Evolutionary conservation across 495 filamentous ascomycete species (phyloP), one percentile per base, ranked within the genome.

Genomic region (Penicillium pulvis): DNA sequence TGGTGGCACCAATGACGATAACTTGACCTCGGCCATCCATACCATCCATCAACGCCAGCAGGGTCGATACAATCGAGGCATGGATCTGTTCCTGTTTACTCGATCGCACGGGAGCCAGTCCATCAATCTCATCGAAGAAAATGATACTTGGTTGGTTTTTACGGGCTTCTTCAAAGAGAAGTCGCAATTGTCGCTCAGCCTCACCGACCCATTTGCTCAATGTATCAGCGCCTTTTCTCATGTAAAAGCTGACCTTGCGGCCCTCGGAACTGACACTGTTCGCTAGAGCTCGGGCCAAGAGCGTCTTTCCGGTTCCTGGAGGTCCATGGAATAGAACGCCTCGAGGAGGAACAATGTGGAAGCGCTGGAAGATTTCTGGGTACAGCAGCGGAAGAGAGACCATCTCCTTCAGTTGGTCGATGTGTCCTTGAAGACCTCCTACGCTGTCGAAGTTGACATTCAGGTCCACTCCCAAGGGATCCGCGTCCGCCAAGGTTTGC

Each of bases 51-150:
- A 98, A 76, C 12, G 94, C 95, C 55, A 98, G 76, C 31, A 98
- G 72, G 2, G 94, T 98, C 2, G 95, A 95, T 46, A 98, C 94
- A 55, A 98, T 98, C 16, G 93, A 97, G 14, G 95, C 91, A 77
- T 98, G 94, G 52, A 97, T 98, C 74, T 98, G 94, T 62, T 98
- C 95, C 73, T 97, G 92, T 62, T 97, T 98, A 70, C 92, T 95
- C 14, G 95, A 98, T 55, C 94, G 85, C 10, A 97, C 93, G 47
- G 94, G 94, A 1, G 94, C 94, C 57, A 98, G 82, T 31, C 91
- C 94, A 75, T 98, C 94, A 59, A 98, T 98, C 70, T 98, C 94
- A 72, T 98, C 94, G 63, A 98, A 98, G 78, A 98, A 98, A 67
- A 98, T 98, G 72, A 98, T 98, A 69, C 92, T 97, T 1, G 94